Evolutionary conservation across 116 monocot species (phyloP).

Genomic region (Iris pallida): DNA sequence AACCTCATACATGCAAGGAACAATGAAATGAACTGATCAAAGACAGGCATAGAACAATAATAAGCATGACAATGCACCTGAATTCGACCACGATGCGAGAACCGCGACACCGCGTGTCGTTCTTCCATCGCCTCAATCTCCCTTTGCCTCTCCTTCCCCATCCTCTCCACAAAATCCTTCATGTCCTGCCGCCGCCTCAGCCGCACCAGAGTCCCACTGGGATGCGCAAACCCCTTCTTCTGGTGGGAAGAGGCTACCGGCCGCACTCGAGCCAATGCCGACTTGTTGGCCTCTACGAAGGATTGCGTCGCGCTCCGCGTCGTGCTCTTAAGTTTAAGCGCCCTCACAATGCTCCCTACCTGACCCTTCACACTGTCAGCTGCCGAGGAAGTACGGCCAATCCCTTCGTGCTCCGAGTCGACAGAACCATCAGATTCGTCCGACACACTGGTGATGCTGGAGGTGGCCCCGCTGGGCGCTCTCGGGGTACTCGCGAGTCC

Average conservation of each 20-base stretch:
- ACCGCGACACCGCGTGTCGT: constrained; percentile 37
- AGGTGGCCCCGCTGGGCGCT: not conserved
- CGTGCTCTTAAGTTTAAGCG: constrained; percentile 10
- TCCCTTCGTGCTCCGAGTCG: constrained; percentile 4
- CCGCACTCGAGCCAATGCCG: not conserved
- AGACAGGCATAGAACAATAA: too few species aligned
- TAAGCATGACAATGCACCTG: constrained; percentile 33
- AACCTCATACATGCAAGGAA: too few species aligned
- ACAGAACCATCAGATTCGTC: not conserved
- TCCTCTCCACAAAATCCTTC: constrained; percentile 36
- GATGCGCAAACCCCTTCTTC: not conserved
- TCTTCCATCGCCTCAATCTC: constrained; percentile 33
- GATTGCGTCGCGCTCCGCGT: not conserved
- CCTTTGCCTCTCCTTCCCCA: constrained; percentile 33
- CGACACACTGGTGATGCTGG: not conserved
- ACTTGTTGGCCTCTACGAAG: too few species aligned
- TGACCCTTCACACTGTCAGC: constrained; percentile 1
- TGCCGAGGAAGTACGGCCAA: not conserved
- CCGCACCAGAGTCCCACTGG: not conserved
- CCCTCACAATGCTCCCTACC: constrained; percentile 18
- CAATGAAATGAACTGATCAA: too few species aligned
- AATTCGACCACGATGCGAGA: constrained; percentile 52
- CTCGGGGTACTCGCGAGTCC: not conserved
- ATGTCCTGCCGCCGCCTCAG: constrained; percentile 43
- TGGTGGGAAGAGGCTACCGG: too few species aligned